Percentiles rank a stretch among this genome's conserved stretches.
Evolutionary conservation across 2,329 filamentous ascomycete species (phyloP).

Genomic region (Calonectria pseudoturangicola): DNA sequence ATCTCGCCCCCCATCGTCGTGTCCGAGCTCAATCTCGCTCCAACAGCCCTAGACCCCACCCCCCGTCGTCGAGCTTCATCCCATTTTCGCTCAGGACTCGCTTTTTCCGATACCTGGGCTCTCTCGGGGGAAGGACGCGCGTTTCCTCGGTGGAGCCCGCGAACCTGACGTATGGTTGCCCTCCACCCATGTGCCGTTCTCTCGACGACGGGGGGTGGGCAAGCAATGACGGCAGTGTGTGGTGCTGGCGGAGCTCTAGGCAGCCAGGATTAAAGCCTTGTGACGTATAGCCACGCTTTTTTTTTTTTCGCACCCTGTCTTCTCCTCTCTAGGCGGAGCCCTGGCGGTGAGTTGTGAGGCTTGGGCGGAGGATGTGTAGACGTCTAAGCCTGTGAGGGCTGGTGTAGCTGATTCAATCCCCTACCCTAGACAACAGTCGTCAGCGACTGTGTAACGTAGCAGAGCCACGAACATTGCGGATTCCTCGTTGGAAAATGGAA

Average conservation of each 20-base stretch:
- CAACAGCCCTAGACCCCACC: conserved; percentile 12
- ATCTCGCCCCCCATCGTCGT: not conserved
- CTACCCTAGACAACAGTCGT: conserved; percentile 21
- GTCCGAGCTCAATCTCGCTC: conserved; percentile 24
- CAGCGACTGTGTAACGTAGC: not conserved
- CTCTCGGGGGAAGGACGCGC: conserved; percentile 45
- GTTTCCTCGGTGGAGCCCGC: conserved; percentile 44
- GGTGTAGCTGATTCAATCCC: conserved; percentile 8
- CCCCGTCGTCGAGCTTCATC: conserved; percentile 3
- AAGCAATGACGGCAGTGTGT: not conserved
- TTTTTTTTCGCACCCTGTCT: not conserved
- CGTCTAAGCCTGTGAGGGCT: conserved; percentile 30
- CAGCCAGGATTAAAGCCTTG: conserved; percentile 19
- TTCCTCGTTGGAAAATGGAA: not conserved
- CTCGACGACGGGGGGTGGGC: not conserved
- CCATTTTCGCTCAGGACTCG: conserved; percentile 10
- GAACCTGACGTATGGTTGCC: conserved; percentile 32
- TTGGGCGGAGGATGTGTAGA: conserved; percentile 19
- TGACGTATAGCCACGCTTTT: conserved; percentile 35
- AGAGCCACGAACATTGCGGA: not conserved
- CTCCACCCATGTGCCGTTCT: conserved; percentile 22
- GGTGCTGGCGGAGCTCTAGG: conserved; percentile 3
- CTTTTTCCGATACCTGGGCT: not conserved
- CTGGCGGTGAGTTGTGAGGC: conserved; percentile 31
- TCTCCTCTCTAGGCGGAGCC: not conserved